phyloP scores from a whole-genome alignment of 23 red algal species.

The Gracilaria caudata region DNA sequence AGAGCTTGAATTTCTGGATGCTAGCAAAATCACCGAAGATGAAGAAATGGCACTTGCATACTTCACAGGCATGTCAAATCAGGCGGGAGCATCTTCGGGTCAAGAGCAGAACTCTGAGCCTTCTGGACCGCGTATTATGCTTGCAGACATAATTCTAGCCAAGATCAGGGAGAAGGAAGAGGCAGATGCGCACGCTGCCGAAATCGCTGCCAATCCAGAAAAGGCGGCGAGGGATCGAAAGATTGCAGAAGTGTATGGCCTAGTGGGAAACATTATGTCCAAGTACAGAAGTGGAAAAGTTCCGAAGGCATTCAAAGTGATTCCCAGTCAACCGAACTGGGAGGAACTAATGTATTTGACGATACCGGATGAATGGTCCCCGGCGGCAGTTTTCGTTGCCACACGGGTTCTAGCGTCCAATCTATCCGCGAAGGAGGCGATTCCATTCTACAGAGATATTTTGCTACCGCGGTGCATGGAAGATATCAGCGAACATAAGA shows the following conservation, averaged over 20 bases:
- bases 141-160: slow-evolving; percentile 85
- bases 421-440: slow-evolving; percentile 68
- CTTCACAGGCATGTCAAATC: slow-evolving; percentile 54
- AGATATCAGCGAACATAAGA: slow-evolving; percentile 83
- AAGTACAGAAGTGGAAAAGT: slow-evolving; percentile 90
- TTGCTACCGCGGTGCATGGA: slow-evolving; percentile 83
- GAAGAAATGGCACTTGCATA: slow-evolving; percentile 77
- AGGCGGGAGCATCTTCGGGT: not conserved
- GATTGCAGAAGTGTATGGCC: slow-evolving; percentile 62
- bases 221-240: slow-evolving; percentile 56
- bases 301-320: slow-evolving; percentile 96
- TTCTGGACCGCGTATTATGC: slow-evolving; percentile 48
- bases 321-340: slow-evolving; percentile 86
- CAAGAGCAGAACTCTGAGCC: not conserved
- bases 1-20: slow-evolving; percentile 71
- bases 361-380: slow-evolving; percentile 90
- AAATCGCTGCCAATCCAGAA: slow-evolving; percentile 58
- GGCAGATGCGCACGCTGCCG: slow-evolving; percentile 61
- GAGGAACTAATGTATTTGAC: slow-evolving; percentile 88
- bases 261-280: slow-evolving; percentile 90
- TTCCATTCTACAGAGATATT: slow-evolving; percentile 79
- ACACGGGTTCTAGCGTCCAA: slow-evolving; percentile 88
- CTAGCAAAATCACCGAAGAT: slow-evolving; percentile 66
- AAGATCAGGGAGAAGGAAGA: slow-evolving; percentile 89
- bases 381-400: slow-evolving; percentile 82